Conservation (phyloP, 306 rosid species). For the Casuarina glauca region DNA sequence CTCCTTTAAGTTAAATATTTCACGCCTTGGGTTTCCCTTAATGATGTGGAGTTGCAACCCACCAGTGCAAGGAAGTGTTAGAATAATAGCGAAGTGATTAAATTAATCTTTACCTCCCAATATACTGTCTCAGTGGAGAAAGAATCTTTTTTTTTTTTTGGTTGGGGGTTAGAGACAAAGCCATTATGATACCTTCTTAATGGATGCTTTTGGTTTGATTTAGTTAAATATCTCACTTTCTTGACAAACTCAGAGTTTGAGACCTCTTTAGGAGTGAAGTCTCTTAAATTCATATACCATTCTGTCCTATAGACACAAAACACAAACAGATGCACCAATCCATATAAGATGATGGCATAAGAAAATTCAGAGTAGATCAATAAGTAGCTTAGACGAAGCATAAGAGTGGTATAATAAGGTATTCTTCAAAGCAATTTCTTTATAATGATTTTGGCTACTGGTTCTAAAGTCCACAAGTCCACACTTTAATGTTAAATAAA, state of each 20-base stretch:
- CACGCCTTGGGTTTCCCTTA: no score
- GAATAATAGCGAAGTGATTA: no score
- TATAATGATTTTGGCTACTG: background rate
- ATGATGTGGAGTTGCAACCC: no score
- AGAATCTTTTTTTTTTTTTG: background rate
- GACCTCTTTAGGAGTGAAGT: background rate
- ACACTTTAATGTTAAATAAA: background rate
- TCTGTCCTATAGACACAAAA: background rate
- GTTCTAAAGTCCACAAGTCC: background rate
- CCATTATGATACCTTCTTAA: background rate
- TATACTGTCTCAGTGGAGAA: background rate
- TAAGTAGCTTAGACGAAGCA: background rate
- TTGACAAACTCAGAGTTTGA: background rate
- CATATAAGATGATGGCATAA: background rate
- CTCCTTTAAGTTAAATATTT: no score
- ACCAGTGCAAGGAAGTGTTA: no score
- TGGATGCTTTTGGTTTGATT: background rate
- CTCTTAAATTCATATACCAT: background rate
- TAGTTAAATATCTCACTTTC: background rate
- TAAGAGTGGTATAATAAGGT: background rate
- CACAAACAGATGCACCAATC: background rate
- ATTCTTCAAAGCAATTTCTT: background rate
- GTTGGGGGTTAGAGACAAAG: background rate
- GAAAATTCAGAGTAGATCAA: background rate
- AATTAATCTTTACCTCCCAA: background rate